A percentile compares a stretch with the other conserved stretches of the same genome.
phyloP scores from a whole-genome alignment of 768 basidiomycete species.

The Dentipellis fragilis region DNA sequence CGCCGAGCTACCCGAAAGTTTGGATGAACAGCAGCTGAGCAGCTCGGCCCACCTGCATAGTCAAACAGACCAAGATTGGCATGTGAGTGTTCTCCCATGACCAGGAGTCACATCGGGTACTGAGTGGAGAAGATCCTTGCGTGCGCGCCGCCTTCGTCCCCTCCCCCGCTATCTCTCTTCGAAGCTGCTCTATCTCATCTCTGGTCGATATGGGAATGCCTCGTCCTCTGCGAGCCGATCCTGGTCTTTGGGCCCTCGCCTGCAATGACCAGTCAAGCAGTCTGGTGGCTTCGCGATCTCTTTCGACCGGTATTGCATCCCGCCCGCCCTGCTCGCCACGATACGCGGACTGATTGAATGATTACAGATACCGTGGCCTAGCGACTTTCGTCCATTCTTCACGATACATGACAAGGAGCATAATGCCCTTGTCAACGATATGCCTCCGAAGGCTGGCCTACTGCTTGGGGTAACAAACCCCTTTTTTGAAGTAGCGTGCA shows the following conservation, averaged over 20 bases:
- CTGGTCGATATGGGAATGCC: slow-evolving; percentile 91
- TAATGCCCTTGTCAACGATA: slow-evolving; percentile 62
- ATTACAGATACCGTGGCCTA: slow-evolving; percentile 65
- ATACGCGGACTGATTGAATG: neutral
- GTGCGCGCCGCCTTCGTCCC: slow-evolving; percentile 46
- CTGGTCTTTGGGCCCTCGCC: slow-evolving; percentile 76
- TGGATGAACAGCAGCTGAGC: slow-evolving; percentile 66
- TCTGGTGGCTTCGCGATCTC: slow-evolving; percentile 90
- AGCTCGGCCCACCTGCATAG: slow-evolving; percentile 26
- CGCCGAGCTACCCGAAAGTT: slow-evolving; percentile 56
- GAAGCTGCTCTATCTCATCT: slow-evolving; percentile 56
- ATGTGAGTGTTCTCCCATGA: slow-evolving; percentile 3
- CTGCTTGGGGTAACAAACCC: slow-evolving; percentile 86
- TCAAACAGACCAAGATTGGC: slow-evolving; percentile 11
- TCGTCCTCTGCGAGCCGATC: slow-evolving; percentile 84
- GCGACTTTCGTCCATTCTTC: slow-evolving; percentile 88
- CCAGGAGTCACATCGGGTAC: neutral
- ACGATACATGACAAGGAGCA: slow-evolving; percentile 94
- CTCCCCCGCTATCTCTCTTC: slow-evolving; percentile 49
- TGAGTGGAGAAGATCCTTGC: slow-evolving; percentile 47
- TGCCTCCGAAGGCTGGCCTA: slow-evolving; percentile 68
- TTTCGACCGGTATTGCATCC: slow-evolving; percentile 57
- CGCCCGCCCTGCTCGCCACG: neutral
- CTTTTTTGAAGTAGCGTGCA: slow-evolving; percentile 67
- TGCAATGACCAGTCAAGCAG: slow-evolving; percentile 71